phyloP scores from a whole-genome alignment of 2,329 filamentous ascomycete genomes.

The Cladosporium sp. region DNA sequence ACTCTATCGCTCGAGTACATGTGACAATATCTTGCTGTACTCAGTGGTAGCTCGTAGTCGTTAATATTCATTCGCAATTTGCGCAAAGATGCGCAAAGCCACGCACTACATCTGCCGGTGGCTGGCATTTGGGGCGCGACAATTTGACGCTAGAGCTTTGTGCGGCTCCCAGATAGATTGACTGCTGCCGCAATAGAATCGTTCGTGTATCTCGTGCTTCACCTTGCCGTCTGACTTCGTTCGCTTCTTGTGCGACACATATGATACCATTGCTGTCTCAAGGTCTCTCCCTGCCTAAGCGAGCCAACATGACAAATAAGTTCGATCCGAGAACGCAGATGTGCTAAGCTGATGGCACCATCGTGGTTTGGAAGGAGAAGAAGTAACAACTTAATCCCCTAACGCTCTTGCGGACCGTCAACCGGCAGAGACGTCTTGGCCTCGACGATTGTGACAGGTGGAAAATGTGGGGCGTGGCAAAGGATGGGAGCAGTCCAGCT shows the following conservation, averaged over 20 bases:
- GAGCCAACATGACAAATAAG: not conserved
- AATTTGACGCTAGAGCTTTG: not conserved
- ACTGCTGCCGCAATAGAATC: not conserved
- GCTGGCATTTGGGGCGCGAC: not conserved
- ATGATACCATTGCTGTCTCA: not conserved
- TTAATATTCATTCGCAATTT: not conserved
- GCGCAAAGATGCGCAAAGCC: slow-evolving; percentile 12
- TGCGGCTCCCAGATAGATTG: slow-evolving; percentile 4
- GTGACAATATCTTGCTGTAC: not conserved
- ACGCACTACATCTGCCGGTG: not conserved
- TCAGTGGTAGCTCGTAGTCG: not conserved
- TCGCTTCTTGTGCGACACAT: not conserved
- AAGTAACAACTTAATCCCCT: too few species aligned
- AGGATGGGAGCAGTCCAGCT: not conserved
- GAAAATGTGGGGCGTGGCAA: not conserved
- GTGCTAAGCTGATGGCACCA: too few species aligned
- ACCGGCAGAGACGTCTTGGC: not conserved
- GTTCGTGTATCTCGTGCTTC: not conserved
- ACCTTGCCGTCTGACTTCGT: not conserved
- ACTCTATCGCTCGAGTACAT: not conserved
- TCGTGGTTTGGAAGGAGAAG: too few species aligned
- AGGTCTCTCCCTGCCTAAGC: not conserved
- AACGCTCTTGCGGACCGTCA: not conserved
- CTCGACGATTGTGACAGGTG: not conserved
- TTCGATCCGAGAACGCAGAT: not conserved